Base-by-base conservation (phyloP, 768 basidiomycete genomes). In the Lactarius quietus region DNA sequence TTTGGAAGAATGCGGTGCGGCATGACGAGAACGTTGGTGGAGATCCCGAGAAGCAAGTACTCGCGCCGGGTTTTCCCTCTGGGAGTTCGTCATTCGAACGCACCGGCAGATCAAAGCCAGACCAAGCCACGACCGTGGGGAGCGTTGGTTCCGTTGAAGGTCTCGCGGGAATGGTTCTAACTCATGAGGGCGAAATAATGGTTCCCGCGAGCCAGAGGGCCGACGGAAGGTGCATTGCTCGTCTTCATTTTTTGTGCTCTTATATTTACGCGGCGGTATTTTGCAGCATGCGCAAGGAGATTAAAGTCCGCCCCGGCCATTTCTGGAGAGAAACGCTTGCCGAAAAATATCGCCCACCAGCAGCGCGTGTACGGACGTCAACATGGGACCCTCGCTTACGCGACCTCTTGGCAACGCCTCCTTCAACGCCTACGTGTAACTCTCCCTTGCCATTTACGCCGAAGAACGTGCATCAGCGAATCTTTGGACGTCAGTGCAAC, bases 311-410 rank as follows among this genome's bases (percentile, higher is more conserved):
- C 38, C 39, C 57, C 14, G 61, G 57, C 14, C 45, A 43, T 29
- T 18, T 53, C 57, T 26, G 58, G 26, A 51, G 61, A 35, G 57
- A 57, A 35, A 31, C 61, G 4, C 39, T 59, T 6, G 28, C 33
- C 15, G 65, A 66, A 59, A 66, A 59, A 38, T 66, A 66, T 28
- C 61, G 51, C 33, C 65, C 57, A 2, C 65, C 65, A 29, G 61
- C 60, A 12, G 51, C 41, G n/a, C 65, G 65, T 53, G 51, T 39
- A 6, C 58, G 65, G 52, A 66, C 57, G 12, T 45, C 35, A 45
- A 66, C 65, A n/a, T 66, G 65, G 61, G 56, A 59, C 12, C 35
- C 65, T 10, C 1, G 15, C 29, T 45, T 38, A 31, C 20, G 20
- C 26, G 61, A 59, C 26, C 10, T 41, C 18, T 29, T 33, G 6